Evolutionary conservation across 176 grass and related monocot species (phyloP).

Genomic region (Aegilops speltoides): DNA sequence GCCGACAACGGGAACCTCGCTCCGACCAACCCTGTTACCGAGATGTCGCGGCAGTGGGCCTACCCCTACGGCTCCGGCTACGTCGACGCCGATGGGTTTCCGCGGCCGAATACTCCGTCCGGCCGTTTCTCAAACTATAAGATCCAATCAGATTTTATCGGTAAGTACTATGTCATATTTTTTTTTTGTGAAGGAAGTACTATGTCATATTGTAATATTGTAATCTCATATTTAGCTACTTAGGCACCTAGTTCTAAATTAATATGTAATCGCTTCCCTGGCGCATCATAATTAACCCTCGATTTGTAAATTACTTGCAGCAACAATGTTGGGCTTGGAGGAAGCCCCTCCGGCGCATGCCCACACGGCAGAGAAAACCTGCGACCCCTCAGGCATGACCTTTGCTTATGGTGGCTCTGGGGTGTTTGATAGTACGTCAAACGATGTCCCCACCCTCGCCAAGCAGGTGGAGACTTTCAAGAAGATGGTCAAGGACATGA

Average conservation of each 20-base stretch:
- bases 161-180: background rate
- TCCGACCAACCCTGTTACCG: background rate
- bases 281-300: background rate
- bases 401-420: conserved; percentile 53
- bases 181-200: too few relatives aligned
- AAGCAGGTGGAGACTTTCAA: background rate
- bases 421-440: background rate
- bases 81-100: background rate
- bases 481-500: background rate
- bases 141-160: conserved; percentile 20
- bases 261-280: too few relatives aligned
- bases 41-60: conserved; percentile 2
- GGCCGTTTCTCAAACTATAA: conserved; percentile 27
- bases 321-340: background rate
- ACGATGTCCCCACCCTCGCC: background rate
- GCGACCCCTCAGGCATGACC: conserved; percentile 48
- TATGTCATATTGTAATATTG: too few relatives aligned
- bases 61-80: background rate
- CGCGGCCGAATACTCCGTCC: background rate
- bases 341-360: background rate
- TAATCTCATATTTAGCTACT: background rate
- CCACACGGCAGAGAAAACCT: background rate
- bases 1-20: conserved; percentile 29
- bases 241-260: too few relatives aligned
- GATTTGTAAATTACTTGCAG: background rate